Evolutionary conservation across 805 yeast genomes (phyloP).

Genomic region (Schwanniomyces yamadae): DNA sequence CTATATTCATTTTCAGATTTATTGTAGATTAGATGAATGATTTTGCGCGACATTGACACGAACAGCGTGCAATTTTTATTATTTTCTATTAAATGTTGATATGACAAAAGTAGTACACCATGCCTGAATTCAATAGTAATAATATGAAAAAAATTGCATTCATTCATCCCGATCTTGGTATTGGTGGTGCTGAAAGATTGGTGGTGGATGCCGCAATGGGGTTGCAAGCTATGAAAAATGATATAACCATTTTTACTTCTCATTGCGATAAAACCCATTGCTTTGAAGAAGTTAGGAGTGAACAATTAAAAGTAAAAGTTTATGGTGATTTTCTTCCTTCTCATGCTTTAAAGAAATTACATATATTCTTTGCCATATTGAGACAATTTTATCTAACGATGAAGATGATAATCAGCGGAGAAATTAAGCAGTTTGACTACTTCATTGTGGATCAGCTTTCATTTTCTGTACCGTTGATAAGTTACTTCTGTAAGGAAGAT

Average conservation of each 20-base stretch:
- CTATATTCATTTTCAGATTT: neutral
- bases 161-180: constrained; percentile 93
- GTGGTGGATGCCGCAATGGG: constrained; percentile 95
- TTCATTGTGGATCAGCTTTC: constrained; percentile 88
- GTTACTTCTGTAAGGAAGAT: constrained; percentile 33
- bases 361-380: constrained; percentile 77
- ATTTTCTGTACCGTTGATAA: constrained; percentile 74
- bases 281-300: constrained; percentile 80
- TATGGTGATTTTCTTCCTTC: constrained; percentile 86
- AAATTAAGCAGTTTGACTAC: constrained; percentile 56
- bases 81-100: no score
- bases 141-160: constrained; percentile 65
- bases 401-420: constrained; percentile 46
- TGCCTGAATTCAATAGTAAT: neutral
- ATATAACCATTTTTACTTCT: constrained; percentile 74
- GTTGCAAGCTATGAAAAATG: constrained; percentile 63
- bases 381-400: constrained; percentile 72
- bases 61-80: no score
- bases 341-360: constrained; percentile 59
- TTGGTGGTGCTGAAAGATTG: constrained; percentile 97
- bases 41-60: no score
- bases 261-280: constrained; percentile 87
- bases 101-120: no score
- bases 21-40: neutral
- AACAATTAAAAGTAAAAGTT: constrained; percentile 60